Percentiles rank a stretch among this genome's conserved stretches.
Conservation (phyloP, 371 early-diverging fungal genomes). For the Massospora cicadina region DNA sequence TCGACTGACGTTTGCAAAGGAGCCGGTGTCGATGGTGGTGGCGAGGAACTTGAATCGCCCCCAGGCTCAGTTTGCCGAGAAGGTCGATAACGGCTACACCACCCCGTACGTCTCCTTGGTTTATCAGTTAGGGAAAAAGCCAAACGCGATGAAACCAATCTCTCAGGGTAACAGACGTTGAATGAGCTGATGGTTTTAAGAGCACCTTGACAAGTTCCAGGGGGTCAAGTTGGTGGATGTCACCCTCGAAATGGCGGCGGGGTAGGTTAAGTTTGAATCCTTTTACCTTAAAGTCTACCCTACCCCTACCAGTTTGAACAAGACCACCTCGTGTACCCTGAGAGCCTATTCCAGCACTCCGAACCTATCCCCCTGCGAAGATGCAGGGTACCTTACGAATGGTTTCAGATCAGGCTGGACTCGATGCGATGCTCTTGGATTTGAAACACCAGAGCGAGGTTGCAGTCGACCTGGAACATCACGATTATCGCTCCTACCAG, state of each 20-base stretch:
- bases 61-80: slow-evolving; percentile 1
- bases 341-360: slow-evolving; percentile 32
- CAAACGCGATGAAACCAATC: slow-evolving; percentile 1
- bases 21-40: not conserved
- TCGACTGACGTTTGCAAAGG: no score
- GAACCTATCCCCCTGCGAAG: slow-evolving; percentile 29
- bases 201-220: not conserved
- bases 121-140: not conserved
- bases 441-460: slow-evolving; percentile 46
- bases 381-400: slow-evolving; percentile 40
- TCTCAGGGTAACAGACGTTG: not conserved
- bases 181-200: not conserved
- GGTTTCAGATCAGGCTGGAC: slow-evolving; percentile 51
- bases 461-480: slow-evolving; percentile 90
- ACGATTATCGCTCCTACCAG: slow-evolving; percentile 81
- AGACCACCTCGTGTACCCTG: slow-evolving; percentile 49
- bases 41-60: not conserved
- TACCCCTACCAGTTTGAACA: slow-evolving; percentile 94
- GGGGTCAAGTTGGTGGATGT: not conserved
- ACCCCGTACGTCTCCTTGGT: slow-evolving; percentile 3
- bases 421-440: slow-evolving; percentile 36
- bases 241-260: not conserved
- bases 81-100: not conserved
- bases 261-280: slow-evolving; percentile 5
- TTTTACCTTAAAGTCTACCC: slow-evolving; percentile 21